Percentiles rank a stretch among this genome's conserved stretches.
phyloP scores from a whole-genome alignment of 2,329 filamentous ascomycete species.

The Aplosporella prunicola region DNA sequence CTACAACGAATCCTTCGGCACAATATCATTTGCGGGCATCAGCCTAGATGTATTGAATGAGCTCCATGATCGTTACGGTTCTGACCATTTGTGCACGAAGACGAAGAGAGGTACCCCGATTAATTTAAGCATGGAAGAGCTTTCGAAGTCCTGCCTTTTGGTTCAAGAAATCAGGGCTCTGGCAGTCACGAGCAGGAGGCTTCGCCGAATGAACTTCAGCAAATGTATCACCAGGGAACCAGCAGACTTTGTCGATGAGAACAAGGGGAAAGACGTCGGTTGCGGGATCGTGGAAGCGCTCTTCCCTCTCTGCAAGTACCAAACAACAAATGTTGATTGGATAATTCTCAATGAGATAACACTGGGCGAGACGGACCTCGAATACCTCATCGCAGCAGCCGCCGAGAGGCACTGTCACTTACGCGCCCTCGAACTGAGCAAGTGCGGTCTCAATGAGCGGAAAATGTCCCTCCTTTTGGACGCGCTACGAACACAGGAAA shows the following conservation, averaged over 20 bases:
- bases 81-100: conserved; percentile 52
- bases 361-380: conserved; percentile 61
- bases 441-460: conserved; percentile 51
- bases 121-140: conserved; percentile 43
- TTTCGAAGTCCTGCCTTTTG: conserved; percentile 48
- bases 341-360: conserved; percentile 58
- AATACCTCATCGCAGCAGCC: conserved; percentile 57
- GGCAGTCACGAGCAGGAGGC: conserved; percentile 53
- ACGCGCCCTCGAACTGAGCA: conserved; percentile 57
- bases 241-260: conserved; percentile 31
- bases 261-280: conserved; percentile 49
- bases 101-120: conserved; percentile 49
- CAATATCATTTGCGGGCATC: conserved; percentile 58
- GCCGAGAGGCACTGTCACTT: conserved; percentile 56
- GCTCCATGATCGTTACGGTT: conserved; percentile 49
- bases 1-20: conserved; percentile 60
- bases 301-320: conserved; percentile 56
- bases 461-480: conserved; percentile 54
- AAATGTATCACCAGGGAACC: conserved; percentile 49
- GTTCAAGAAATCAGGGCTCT: conserved; percentile 61
- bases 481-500: conserved; percentile 54
- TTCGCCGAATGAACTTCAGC: conserved; percentile 57
- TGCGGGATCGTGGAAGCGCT: conserved; percentile 62
- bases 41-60: conserved; percentile 56
- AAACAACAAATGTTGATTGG: conserved; percentile 63